phyloP scores from a whole-genome alignment of 1,284 basidiomycete genomes.

The Malassezia caprae region DNA sequence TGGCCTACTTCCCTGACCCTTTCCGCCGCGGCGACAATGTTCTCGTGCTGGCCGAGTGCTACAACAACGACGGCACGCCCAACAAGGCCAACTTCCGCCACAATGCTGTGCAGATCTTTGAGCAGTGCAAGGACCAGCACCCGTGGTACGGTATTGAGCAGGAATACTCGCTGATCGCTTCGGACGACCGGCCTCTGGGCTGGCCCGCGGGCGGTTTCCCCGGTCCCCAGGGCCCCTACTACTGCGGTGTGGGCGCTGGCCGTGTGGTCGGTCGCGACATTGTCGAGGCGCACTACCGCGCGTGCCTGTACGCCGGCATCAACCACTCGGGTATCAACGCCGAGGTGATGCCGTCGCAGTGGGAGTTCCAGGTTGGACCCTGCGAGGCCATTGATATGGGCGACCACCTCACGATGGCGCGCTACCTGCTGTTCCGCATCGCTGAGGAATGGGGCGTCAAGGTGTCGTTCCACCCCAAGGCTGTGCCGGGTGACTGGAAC shows the following conservation, averaged over 20 bases:
- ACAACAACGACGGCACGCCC: conserved; percentile 97
- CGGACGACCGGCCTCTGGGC: conserved; percentile 79
- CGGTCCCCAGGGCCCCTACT: conserved; percentile 97
- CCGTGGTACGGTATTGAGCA: conserved; percentile 99
- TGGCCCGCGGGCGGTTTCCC: conserved; percentile 92
- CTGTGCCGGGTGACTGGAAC: conserved; percentile 96
- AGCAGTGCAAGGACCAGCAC: conserved; percentile 44
- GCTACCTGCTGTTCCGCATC: conserved; percentile 44
- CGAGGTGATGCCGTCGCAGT: conserved; percentile 99
- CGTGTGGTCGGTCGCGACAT: conserved; percentile 97
- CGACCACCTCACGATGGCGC: conserved; percentile 56
- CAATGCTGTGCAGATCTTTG: conserved; percentile 42
- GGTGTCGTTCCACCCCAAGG: conserved; percentile 96
- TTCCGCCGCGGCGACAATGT: conserved; percentile 82
- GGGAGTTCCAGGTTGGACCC: conserved; percentile 99
- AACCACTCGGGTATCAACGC: conserved; percentile 99
- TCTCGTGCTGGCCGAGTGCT: conserved; percentile 64
- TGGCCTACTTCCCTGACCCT: conserved; percentile 94
- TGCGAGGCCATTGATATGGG: conserved; percentile 97
- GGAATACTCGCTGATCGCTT: conserved; percentile 95
- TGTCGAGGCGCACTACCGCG: conserved; percentile 95
- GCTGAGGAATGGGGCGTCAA: conserved; percentile 98
- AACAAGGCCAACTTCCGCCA: conserved; percentile 80
- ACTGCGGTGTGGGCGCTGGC: conserved; percentile 98
- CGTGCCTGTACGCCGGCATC: conserved; percentile 88